These are phyloP conservation scores for Acer yangbiense DNA, from an alignment of 345 rosid genomes.

Conservation along the genomic window DNA sequence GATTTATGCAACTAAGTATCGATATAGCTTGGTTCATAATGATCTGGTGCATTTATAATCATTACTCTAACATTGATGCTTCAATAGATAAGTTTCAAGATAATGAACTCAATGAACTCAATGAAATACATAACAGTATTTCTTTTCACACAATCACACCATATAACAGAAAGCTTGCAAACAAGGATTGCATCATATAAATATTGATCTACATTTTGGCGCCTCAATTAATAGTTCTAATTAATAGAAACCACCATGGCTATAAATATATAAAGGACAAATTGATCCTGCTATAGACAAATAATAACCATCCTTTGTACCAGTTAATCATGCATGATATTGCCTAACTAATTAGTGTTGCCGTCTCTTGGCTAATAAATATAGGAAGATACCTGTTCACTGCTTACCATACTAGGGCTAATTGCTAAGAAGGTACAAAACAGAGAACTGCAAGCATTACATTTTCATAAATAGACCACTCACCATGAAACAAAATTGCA, in stretches of 20 bases:
- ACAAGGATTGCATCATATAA: neutral
- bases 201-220: neutral
- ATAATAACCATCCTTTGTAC: neutral
- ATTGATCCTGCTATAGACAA: neutral
- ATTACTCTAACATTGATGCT: neutral
- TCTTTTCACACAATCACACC: neutral
- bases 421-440: conserved; percentile 8
- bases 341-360: neutral
- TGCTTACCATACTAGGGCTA: neutral
- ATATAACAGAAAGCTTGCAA: neutral
- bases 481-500: conserved; percentile 19
- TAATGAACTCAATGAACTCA: neutral
- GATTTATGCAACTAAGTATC: conserved; percentile 2
- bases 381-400: conserved; percentile 2
- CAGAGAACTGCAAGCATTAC: conserved; percentile 11
- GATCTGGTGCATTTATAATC: neutral
- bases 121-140: neutral
- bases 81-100: neutral
- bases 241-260: neutral
- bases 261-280: neutral
- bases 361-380: neutral
- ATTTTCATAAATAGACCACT: neutral
- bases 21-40: neutral
- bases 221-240: neutral
- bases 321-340: neutral